These are phyloP conservation scores for Trifolium pratense DNA, from an alignment of 306 rosid species.

Conservation along the genomic window DNA sequence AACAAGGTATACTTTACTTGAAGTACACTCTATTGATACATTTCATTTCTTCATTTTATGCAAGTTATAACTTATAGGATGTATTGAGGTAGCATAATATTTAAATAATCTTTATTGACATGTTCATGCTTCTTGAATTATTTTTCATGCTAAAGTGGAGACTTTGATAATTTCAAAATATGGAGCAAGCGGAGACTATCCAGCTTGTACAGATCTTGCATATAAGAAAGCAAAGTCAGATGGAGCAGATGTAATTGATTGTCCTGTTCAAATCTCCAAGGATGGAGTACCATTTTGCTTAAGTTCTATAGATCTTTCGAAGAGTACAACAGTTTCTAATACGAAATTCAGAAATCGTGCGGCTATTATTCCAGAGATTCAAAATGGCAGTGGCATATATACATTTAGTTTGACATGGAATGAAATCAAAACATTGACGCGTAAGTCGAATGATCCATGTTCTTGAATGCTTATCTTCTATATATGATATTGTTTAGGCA, in stretches of 20 bases:
- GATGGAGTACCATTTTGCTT: slow-evolving; percentile 86
- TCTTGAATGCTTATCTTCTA: slow-evolving; percentile 31
- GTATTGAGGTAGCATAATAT: slow-evolving; percentile 9
- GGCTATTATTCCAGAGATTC: slow-evolving; percentile 53
- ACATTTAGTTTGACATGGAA: slow-evolving; percentile 76
- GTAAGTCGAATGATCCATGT: slow-evolving; percentile 55
- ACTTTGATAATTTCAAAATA: slow-evolving; percentile 76
- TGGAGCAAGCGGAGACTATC: slow-evolving; percentile 90
- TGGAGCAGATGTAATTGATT: slow-evolving; percentile 81
- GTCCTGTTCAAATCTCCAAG: slow-evolving; percentile 83
- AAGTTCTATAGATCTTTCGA: slow-evolving; percentile 76
- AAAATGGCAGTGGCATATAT: slow-evolving; percentile 65
- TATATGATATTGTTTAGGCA: background rate
- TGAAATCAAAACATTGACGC: slow-evolving; percentile 63
- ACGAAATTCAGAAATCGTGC: slow-evolving; percentile 48
- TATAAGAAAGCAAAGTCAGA: slow-evolving; percentile 62
- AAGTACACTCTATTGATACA: background rate
- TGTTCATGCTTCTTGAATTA: slow-evolving; percentile 20
- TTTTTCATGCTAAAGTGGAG: slow-evolving; percentile 50
- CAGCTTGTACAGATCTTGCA: slow-evolving; percentile 75
- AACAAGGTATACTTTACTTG: slow-evolving; percentile 52
- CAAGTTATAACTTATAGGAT: slow-evolving; percentile 8
- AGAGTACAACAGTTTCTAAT: slow-evolving; percentile 60
- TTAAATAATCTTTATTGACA: slow-evolving; percentile 43
- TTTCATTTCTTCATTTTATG: slow-evolving; percentile 6